These are phyloP conservation scores for Magnaporthiopsis rhizophila DNA, from an alignment of 2,329 filamentous ascomycete species.

Conservation along the genomic window DNA sequence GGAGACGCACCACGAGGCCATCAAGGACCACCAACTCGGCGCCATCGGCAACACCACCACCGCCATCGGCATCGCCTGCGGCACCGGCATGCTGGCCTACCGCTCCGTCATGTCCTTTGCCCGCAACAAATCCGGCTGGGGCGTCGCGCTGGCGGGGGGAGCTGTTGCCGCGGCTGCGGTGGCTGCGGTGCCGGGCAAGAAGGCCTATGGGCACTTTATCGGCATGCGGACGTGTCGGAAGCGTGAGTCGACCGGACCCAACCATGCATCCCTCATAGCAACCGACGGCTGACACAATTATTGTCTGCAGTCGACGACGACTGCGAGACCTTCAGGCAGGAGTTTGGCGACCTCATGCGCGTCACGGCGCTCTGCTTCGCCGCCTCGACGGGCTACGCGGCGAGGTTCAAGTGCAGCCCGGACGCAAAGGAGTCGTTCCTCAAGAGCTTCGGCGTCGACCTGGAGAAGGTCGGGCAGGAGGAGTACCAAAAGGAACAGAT, in stretches of 20 bases:
- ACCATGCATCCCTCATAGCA: not conserved
- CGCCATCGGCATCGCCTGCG: not conserved
- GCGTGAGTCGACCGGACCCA: not conserved
- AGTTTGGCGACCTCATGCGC: not conserved
- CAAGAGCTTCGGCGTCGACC: not conserved
- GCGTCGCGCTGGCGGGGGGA: not conserved
- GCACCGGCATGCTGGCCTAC: not conserved
- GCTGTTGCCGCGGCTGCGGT: not conserved
- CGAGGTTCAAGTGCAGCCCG: not conserved
- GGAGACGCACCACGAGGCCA: not conserved
- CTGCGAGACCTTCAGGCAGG: not conserved
- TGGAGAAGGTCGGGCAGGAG: not conserved
- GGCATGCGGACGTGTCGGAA: not conserved
- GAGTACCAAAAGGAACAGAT: not conserved
- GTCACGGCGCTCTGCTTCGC: not conserved
- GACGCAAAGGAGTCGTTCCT: not conserved
- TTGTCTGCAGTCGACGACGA: not conserved
- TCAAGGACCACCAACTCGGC: not conserved
- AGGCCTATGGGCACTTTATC: not conserved
- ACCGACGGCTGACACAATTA: not conserved
- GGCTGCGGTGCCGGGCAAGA: not conserved
- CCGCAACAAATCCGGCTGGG: not conserved
- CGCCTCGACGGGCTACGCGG: not conserved
- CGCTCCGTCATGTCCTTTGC: not conserved
- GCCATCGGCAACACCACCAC: not conserved